Evolutionary conservation across 352 stramenopile species (phyloP), one percentile per base, ranked within the genome.

Genomic region (Phytophthora idaei): DNA sequence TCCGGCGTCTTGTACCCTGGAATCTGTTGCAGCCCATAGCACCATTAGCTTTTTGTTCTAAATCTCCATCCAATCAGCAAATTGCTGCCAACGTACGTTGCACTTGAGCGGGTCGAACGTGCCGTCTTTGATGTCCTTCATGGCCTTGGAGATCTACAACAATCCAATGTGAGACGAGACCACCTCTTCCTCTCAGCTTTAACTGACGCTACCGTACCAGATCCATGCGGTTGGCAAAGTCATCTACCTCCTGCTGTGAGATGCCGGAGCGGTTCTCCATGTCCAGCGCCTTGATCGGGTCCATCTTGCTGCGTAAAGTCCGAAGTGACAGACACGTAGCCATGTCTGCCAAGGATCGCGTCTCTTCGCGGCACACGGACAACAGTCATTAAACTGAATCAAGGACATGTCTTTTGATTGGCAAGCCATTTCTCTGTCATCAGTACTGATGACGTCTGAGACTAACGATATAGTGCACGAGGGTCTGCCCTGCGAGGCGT

Each of bases 51-150:
- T 29, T 12, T n/a, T 2, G 2, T 27, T 11, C 12, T 34, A 10
- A 31, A 4, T 41, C 27, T 37, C 4, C 10, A 37, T 3, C n/a
- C 5, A 42, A 44, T 17, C 5, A 41, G 10, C 10, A 25, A 39
- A 41, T 17, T 4, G 21, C 3, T 44, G 37, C 8, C 28, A n/a
- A 32, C 52, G 41, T 57, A 89, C 83, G 41, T 92, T 90, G 72
- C 86, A 94, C 12, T 78, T 77, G 17, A 79, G 36, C 0, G 86
- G 82, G 57, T 94, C 86, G 45, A 94, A 94, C 39, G 86, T 93
- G 4, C 83, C 86, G 39, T 84, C 81, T 72, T 94, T 87, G 71
- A 94, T 90, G 61, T 93, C 73, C 14, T 92, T 81, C 73, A 94
- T 90, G 11, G 84, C 86, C 39, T 86, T 59, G 3, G 86, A 64